Base-by-base conservation (phyloP, 2,329 filamentous ascomycete species). In the Phyllosticta capitalensis region DNA sequence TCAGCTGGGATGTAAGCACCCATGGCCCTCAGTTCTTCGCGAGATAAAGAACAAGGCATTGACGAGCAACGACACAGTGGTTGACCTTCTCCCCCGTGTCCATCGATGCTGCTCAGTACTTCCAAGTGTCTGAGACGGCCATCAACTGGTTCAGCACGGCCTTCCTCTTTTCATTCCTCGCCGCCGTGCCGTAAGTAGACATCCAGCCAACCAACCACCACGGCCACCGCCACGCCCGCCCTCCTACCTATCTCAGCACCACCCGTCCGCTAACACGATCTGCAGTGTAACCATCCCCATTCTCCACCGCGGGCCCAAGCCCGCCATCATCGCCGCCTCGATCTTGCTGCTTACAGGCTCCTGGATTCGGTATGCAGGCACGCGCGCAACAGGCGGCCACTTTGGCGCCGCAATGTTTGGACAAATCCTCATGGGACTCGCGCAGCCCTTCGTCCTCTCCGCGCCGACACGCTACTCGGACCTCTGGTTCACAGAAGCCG, bases 111-210 rank as follows among this genome's bases (percentile, higher is more conserved):
- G 84, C 91, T 0, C 66, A 79, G 22, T 96, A 91, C 76, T 97
- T 95, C 70, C 65, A 76, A 56, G 89, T 92, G 12, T 81, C 80
- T 33, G 85, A 92, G 68, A 85, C 83, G 17, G 82, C 83, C 30
- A 87, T 97, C 75, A 97, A 97, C 75, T 97, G 94, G 94, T 81
- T 96, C 63, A 91, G 87, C 68, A 97, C 88, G 0, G 86, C 81
- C 48, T 96, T 95, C 70, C 79, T 96, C 54, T 92, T 97, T 70
- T 79, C 91, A 56, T 97, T 96, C 68, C 83, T 88, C 52, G 78
- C 82, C 65, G 79, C 86, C 50, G 85, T 85, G 53, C 92, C 94
- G 58, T 79, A 69, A 63, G 78, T 78, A 7, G 20, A 30, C n/a
- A n/a, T n/a, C 45, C 21, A 28, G 28, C 54, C 17, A n/a, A 14